Evolutionary conservation across 228 moss, liverwort and hornwort species (phyloP).

Genomic region (Sphagnum fallax): DNA sequence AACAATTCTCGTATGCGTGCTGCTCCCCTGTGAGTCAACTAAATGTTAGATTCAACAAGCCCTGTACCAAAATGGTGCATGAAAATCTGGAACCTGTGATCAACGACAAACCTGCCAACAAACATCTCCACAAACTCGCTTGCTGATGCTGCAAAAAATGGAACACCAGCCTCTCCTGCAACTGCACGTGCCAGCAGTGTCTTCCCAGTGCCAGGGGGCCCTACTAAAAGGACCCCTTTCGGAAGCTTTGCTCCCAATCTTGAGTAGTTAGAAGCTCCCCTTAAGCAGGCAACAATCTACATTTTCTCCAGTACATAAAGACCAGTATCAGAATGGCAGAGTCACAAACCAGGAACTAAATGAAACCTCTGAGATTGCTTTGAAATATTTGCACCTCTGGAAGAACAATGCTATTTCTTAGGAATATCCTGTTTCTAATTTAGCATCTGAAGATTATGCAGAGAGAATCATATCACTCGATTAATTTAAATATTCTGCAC

Average conservation of each 20-base stretch:
- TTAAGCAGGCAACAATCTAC: conserved; percentile 82
- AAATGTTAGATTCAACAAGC: background rate
- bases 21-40: conserved; percentile 43
- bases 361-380: no score
- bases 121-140: conserved; percentile 99
- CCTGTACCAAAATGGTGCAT: background rate
- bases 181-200: conserved; percentile 94
- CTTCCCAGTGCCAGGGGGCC: conserved; percentile 98
- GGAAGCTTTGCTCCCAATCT: conserved; percentile 89
- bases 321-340: no score
- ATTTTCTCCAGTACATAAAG: background rate
- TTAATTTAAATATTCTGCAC: no score
- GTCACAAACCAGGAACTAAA: no score
- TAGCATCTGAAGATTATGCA: no score
- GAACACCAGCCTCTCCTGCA: conserved; percentile 91
- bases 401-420: no score
- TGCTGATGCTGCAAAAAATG: conserved; percentile 92
- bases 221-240: conserved; percentile 81
- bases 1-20: conserved; percentile 87
- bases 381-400: no score
- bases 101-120: conserved; percentile 58
- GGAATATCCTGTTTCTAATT: no score
- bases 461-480: no score
- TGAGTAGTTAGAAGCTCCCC: conserved; percentile 68
- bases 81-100: background rate